A percentile compares a stretch with the other conserved stretches of the same genome.
Conservation (phyloP, 306 rosid genomes). For the peach (Prunus persica) region DNA sequence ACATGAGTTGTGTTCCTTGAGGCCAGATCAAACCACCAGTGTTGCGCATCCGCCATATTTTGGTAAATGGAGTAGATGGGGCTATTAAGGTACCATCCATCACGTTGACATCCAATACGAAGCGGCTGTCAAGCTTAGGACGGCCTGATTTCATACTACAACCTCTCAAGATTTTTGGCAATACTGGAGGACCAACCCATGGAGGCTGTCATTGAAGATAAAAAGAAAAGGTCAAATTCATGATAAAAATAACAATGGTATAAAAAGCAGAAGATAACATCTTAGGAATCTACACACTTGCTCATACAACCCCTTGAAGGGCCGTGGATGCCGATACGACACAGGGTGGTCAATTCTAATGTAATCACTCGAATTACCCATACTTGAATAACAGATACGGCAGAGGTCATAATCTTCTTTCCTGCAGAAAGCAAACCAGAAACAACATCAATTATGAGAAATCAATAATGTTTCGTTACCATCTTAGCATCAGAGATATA, state of each 20-base stretch:
- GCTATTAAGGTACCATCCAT: constrained; percentile 78
- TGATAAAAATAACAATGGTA: constrained; percentile 3
- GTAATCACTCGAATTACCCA: constrained; percentile 60
- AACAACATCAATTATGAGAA: neutral
- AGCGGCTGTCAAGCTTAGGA: constrained; percentile 65
- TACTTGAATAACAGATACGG: constrained; percentile 57
- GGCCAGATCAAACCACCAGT: constrained; percentile 71
- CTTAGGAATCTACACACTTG: constrained; percentile 28
- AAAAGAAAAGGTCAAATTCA: neutral
- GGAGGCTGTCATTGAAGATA: constrained; percentile 31
- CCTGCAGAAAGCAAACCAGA: constrained; percentile 39
- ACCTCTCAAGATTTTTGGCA: constrained; percentile 29
- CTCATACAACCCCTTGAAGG: constrained; percentile 19
- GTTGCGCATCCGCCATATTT: constrained; percentile 92
- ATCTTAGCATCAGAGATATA: neutral
- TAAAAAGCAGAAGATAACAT: neutral
- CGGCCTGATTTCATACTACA: constrained; percentile 28
- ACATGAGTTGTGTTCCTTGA: constrained; percentile 64
- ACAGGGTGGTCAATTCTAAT: constrained; percentile 65
- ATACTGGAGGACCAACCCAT: constrained; percentile 17
- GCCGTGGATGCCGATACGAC: constrained; percentile 30
- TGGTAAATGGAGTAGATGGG: constrained; percentile 76
- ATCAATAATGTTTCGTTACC: neutral
- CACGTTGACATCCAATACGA: constrained; percentile 75
- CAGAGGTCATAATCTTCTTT: constrained; percentile 84